Base-by-base conservation (phyloP, 257 asterid species). In the Mitragyna speciosa region DNA sequence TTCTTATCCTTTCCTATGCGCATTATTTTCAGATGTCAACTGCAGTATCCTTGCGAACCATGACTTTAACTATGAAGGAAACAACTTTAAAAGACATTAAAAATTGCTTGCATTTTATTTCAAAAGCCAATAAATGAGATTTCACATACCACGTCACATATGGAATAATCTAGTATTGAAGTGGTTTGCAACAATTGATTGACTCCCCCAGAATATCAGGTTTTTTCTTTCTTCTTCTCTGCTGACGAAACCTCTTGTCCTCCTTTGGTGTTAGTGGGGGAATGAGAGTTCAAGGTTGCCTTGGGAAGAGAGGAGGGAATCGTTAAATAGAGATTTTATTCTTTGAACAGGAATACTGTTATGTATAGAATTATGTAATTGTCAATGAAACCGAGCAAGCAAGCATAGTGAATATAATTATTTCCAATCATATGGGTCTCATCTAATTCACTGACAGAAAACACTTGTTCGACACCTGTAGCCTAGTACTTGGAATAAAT, bases 1-100 rank as follows among this genome's bases (percentile, higher is more conserved):
- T 19, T 47, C 77, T 73, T 82, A 67, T 68, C 68, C 51, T 65
- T 12, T 81, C 75, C 41, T 81, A 45, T 73, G 31, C 73, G 66
- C 54, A 76, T 67, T 14, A 49, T 52, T 41, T 47, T 67, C 45
- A 19, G 48, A 65, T 36, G 36, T 59, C 76, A 73, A 45, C 26
- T 52, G 26, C 79, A 33, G 79, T 49, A 59, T 41, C 70, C 36
- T 39, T 28, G 68, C 15, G 7, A n/a, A 36, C 22, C 70, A 59
- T 19, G 45, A 75, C 22, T 28, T 47, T 36, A 22, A 12, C 36
- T 19, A 19, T 7, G 14, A 59, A 59, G 47, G 1, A 22, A 64
- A 12, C 64, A 16, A 16, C 81, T 66, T 49, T 49, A 30, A 65
- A 54, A n/a, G 51, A 36, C 69, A 51, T 20, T n/a, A 45, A 7